These are phyloP conservation scores for Macrophomina phaseolina DNA, from an alignment of 2,329 filamentous ascomycete species.

Conservation along the genomic window DNA sequence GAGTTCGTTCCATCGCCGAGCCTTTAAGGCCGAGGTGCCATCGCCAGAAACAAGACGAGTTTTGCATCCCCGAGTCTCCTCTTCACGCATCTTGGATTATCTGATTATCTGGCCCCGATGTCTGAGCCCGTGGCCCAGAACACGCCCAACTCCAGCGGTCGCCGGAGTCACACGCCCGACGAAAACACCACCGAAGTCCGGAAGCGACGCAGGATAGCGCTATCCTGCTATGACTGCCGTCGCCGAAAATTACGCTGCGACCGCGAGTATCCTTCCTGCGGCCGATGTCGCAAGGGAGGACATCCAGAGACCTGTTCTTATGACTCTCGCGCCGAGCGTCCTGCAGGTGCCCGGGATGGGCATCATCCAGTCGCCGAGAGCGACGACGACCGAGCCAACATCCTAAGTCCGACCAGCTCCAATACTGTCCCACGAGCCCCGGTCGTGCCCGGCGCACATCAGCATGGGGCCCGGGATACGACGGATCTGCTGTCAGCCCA, in stretches of 20 bases:
- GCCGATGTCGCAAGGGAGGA: slow-evolving; percentile 51
- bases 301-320: slow-evolving; percentile 51
- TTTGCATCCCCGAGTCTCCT: slow-evolving; percentile 6
- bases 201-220: slow-evolving; percentile 51
- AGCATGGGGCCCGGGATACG: background rate
- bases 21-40: background rate
- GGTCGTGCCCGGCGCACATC: slow-evolving; percentile 1
- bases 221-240: slow-evolving; percentile 55
- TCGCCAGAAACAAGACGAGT: slow-evolving; percentile 3
- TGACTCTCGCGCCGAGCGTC: slow-evolving; percentile 39
- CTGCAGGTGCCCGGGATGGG: slow-evolving; percentile 6
- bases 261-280: slow-evolving; percentile 51
- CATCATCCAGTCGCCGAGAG: slow-evolving; percentile 16
- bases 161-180: slow-evolving; percentile 20
- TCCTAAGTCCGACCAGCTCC: slow-evolving; percentile 26
- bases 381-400: slow-evolving; percentile 28
- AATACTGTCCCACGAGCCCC: slow-evolving; percentile 19
- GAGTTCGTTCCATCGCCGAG: background rate
- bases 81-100: slow-evolving; percentile 10
- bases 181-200: slow-evolving; percentile 27
- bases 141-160: slow-evolving; percentile 24
- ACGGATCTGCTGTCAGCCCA: slow-evolving; percentile 34
- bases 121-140: slow-evolving; percentile 4
- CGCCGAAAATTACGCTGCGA: slow-evolving; percentile 56
- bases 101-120: slow-evolving; percentile 18